These are phyloP conservation scores for Tilletia indica DNA, from an alignment of 1,284 basidiomycete genomes.

Conservation along the genomic window DNA sequence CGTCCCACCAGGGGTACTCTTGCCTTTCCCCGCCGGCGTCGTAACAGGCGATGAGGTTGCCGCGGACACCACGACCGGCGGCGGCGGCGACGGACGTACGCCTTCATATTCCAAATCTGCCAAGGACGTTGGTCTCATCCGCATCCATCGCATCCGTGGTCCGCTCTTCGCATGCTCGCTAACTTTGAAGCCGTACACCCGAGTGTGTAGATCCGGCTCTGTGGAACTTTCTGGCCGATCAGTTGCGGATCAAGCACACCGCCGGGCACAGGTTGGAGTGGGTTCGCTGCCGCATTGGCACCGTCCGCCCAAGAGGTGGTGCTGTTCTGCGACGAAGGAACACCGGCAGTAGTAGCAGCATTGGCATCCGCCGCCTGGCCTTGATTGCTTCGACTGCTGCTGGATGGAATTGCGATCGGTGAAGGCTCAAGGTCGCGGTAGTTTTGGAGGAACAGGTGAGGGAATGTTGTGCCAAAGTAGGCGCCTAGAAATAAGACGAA, in stretches of 20 bases:
- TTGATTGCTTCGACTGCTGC: background rate
- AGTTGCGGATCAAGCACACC: slow-evolving; percentile 35
- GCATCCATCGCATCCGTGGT: slow-evolving; percentile 93
- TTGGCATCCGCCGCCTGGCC: slow-evolving; percentile 17
- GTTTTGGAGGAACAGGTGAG: slow-evolving; percentile 95
- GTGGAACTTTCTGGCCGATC: slow-evolving; percentile 38
- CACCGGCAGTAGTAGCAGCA: slow-evolving; percentile 60
- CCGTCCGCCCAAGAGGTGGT: background rate
- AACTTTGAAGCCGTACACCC: slow-evolving; percentile 78
- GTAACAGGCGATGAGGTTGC: background rate
- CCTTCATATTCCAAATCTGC: slow-evolving; percentile 68
- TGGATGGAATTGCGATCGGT: slow-evolving; percentile 40
- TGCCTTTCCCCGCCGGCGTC: background rate
- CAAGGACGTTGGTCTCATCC: slow-evolving; percentile 74
- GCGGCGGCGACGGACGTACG: background rate
- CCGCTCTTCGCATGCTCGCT: slow-evolving; percentile 71
- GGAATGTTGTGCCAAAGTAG: slow-evolving; percentile 98
- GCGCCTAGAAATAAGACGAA: slow-evolving; percentile 66
- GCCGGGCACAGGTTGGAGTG: slow-evolving; percentile 21
- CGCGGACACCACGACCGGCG: background rate
- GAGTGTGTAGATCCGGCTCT: slow-evolving; percentile 71
- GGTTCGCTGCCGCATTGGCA: slow-evolving; percentile 12
- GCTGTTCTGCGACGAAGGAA: slow-evolving; percentile 22
- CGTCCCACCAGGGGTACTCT: background rate
- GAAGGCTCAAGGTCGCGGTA: slow-evolving; percentile 65